Base-by-base conservation (phyloP, 2,329 filamentous ascomycete species). In the Metarhizium brunneum region DNA sequence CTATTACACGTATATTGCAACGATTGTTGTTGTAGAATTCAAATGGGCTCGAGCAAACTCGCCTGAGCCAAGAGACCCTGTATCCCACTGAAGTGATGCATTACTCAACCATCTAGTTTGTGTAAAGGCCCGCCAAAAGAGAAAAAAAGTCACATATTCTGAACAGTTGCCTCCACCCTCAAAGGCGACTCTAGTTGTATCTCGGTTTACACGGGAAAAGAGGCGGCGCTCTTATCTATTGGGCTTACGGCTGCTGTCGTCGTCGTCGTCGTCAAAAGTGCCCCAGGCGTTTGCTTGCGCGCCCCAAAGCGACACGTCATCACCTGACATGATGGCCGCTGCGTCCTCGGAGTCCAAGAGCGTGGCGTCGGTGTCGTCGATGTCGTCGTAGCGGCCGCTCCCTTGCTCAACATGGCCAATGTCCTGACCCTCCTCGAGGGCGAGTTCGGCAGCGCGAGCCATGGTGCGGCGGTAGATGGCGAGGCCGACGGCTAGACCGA, bases 401-500 rank as follows among this genome's bases (percentile, higher is more conserved):
- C 69, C 72, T 50, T 69, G 67, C 40, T 69, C 71, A 18, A 58
- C 60, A 42, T 57, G 59, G 2, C 58, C 62, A 16, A 58, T 58
- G 2, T 59, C 62, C 13, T 57, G 57, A 25, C 63, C 71, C 51
- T 76, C 75, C 52, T 78, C 76, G 47, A 73, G 67, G 13, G 76
- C 79, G 38, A 86, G 72, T 68, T 84, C 79, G 52, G 77, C 77
- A 18, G 83, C 83, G 53, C 83, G 76, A 45, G 80, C 76, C 77
- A 86, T 84, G 55, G 83, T 86, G 57, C 81, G 77, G 54, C 80
- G 80, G 74, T 96, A 99, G 68, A 99, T 95, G 71, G 95, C 78
- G 71, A 84, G 87, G 16, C 90, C 92, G 2, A 94, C 91, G 30
- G 76, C 79, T 25, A 87, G 73, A 49, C 94, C 94, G 13, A 95